Evolutionary conservation across 331 rosid genomes (phyloP).

Genomic region (Acacia concinna): DNA sequence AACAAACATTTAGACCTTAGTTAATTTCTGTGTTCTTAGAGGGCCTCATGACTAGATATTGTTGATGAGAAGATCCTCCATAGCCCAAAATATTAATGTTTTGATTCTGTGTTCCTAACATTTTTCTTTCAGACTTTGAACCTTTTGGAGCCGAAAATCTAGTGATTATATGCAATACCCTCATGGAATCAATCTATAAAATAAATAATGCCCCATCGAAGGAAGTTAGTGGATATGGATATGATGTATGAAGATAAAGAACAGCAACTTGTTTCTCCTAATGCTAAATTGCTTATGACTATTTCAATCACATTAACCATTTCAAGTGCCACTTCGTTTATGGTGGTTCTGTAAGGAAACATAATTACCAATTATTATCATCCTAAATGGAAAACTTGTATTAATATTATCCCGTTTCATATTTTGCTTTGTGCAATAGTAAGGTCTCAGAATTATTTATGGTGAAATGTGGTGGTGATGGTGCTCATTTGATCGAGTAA

Average conservation of each 20-base stretch:
- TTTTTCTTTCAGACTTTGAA: not conserved
- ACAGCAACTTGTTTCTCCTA: not conserved
- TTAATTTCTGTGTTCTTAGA: not conserved
- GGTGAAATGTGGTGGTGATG: not conserved
- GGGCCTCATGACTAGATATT: not conserved
- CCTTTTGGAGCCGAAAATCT: not conserved
- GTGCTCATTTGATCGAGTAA: not conserved
- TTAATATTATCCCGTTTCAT: not conserved
- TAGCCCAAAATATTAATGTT: not conserved
- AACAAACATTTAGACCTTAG: not conserved
- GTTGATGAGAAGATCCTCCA: not conserved
- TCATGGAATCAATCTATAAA: not conserved
- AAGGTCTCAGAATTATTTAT: not conserved
- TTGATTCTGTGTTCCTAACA: not conserved
- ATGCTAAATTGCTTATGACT: not conserved
- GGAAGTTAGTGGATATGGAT: not conserved
- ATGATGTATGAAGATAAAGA: not conserved
- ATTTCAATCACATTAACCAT: not conserved
- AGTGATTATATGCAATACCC: not conserved
- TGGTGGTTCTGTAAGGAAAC: slow-evolving; percentile 22
- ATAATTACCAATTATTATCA: slow-evolving; percentile 1
- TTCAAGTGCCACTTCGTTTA: not conserved
- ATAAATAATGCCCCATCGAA: not conserved
- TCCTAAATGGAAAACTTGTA: not conserved
- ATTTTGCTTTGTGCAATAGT: not conserved